phyloP scores from a whole-genome alignment of 768 basidiomycete genomes.

The Tylopilus rubrobrunneus region DNA sequence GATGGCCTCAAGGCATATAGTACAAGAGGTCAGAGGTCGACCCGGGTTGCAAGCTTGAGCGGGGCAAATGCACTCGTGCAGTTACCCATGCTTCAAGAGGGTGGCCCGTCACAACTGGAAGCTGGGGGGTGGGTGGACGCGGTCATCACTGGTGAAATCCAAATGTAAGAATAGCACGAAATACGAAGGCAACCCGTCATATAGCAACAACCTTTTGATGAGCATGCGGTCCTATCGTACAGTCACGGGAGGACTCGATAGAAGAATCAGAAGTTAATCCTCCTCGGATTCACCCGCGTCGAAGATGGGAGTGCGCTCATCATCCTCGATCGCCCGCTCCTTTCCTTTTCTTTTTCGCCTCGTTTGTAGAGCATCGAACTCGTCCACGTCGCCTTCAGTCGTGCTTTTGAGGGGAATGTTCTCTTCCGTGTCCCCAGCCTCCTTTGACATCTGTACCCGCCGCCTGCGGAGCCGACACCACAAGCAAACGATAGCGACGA shows the following conservation, averaged over 20 bases:
- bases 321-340: slow-evolving; percentile 36
- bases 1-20: slow-evolving; percentile 62
- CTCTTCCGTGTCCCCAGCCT: slow-evolving; percentile 46
- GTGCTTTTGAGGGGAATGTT: slow-evolving; percentile 58
- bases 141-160: slow-evolving; percentile 67
- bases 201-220: not conserved
- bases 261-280: slow-evolving; percentile 10
- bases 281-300: slow-evolving; percentile 56
- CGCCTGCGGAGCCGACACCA: slow-evolving; percentile 57
- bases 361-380: slow-evolving; percentile 40
- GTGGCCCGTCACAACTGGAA: slow-evolving; percentile 38
- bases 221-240: not conserved
- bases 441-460: slow-evolving; percentile 24
- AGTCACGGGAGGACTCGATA: not conserved
- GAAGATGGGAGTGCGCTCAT: slow-evolving; percentile 43
- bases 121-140: slow-evolving; percentile 56
- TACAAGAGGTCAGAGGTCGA: slow-evolving; percentile 86
- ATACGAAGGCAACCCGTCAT: not conserved
- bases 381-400: slow-evolving; percentile 34
- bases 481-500: slow-evolving; percentile 67
- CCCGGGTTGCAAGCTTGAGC: slow-evolving; percentile 72
- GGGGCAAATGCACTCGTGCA: slow-evolving; percentile 79
- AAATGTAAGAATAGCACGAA: slow-evolving; percentile 20
- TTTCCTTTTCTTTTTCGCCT: slow-evolving; percentile 44
- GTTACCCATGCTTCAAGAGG: slow-evolving; percentile 46